Conservation (phyloP, 1,139 yeast species). For the Blastobotrys buckinghamii region DNA sequence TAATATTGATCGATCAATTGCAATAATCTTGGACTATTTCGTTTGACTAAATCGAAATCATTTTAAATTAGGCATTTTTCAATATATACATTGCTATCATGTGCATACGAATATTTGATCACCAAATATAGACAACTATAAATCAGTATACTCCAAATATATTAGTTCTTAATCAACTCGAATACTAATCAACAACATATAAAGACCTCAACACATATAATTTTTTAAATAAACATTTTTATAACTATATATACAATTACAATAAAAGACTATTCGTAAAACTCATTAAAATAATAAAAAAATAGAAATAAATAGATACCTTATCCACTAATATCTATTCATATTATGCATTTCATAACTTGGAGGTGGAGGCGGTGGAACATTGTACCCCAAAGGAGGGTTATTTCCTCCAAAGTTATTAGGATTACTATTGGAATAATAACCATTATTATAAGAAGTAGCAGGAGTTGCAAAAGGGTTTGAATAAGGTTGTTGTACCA, state of each 20-base stretch:
- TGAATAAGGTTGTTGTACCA: background rate
- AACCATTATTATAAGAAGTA: background rate
- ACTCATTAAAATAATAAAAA: background rate
- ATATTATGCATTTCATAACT: constrained; percentile 9
- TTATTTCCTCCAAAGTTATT: background rate
- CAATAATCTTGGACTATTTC: too few species aligned
- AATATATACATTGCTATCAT: too few species aligned
- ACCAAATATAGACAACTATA: too few species aligned
- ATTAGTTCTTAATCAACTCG: too few species aligned
- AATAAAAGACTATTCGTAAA: background rate
- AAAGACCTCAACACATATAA: too few species aligned
- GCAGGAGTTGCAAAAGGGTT: constrained; percentile 11
- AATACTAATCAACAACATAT: too few species aligned
- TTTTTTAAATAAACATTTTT: too few species aligned
- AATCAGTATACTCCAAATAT: too few species aligned
- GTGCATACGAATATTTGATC: too few species aligned
- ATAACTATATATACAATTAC: background rate
- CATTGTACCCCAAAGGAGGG: background rate
- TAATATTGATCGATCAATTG: too few species aligned
- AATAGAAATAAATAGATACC: background rate
- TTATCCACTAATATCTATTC: constrained; percentile 6
- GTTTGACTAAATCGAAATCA: too few species aligned
- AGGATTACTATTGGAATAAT: background rate
- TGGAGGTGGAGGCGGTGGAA: constrained; percentile 11
- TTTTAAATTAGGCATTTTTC: too few species aligned